These are phyloP conservation scores for Synchytrium microbalum DNA, from an alignment of 371 early-diverging fungal species.

Conservation along the genomic window DNA sequence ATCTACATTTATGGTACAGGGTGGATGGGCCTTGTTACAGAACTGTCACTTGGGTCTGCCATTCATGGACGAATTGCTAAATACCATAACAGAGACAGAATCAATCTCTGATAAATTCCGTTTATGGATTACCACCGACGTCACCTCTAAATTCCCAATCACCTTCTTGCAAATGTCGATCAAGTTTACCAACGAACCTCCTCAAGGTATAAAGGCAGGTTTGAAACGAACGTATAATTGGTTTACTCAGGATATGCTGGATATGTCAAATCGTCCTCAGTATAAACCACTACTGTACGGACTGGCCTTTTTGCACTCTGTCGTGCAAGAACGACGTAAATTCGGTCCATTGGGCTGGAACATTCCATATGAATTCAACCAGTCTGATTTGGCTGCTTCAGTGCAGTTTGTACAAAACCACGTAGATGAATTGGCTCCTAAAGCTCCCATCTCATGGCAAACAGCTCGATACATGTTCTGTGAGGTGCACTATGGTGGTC, in stretches of 20 bases:
- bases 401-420: slow-evolving; percentile 56
- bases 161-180: slow-evolving; percentile 53
- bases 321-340: slow-evolving; percentile 54
- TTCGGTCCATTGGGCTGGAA: slow-evolving; percentile 60
- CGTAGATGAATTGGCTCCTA: slow-evolving; percentile 55
- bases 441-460: slow-evolving; percentile 46
- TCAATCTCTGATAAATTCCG: slow-evolving; percentile 51
- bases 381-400: slow-evolving; percentile 49
- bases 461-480: slow-evolving; percentile 56
- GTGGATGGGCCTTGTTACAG: slow-evolving; percentile 54
- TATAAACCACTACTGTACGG: slow-evolving; percentile 54
- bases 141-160: slow-evolving; percentile 50
- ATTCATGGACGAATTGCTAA: slow-evolving; percentile 51
- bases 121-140: slow-evolving; percentile 54
- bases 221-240: slow-evolving; percentile 53
- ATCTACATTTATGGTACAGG: slow-evolving; percentile 45
- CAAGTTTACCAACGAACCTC: slow-evolving; percentile 59
- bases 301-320: slow-evolving; percentile 51
- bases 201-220: slow-evolving; percentile 56
- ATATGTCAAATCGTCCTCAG: slow-evolving; percentile 50
- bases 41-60: slow-evolving; percentile 59
- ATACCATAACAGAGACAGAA: slow-evolving; percentile 41
- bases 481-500: slow-evolving; percentile 55
- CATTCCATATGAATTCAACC: slow-evolving; percentile 60
- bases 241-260: slow-evolving; percentile 56